Percentiles rank a stretch among this genome's conserved stretches.
phyloP scores from a whole-genome alignment of 2,329 filamentous ascomycete species.

The Xylaria sp. region DNA sequence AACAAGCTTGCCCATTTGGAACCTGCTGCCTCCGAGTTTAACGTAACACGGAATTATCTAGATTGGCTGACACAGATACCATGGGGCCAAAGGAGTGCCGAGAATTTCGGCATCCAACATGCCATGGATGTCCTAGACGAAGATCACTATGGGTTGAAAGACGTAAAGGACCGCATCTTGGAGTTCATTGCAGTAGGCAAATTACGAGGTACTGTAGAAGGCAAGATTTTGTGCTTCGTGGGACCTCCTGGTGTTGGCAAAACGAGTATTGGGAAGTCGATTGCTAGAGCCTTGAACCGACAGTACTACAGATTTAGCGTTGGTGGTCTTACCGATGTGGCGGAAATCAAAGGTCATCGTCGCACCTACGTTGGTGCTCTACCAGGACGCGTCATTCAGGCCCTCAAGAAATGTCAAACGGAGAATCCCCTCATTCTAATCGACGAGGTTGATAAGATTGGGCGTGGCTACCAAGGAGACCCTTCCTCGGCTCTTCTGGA shows the following conservation, averaged over 20 bases:
- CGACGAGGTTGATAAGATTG: constrained; percentile 98
- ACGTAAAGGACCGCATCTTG: constrained; percentile 97
- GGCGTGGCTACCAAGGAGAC: constrained; percentile 94
- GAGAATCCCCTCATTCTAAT: constrained; percentile 97
- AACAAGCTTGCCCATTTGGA: constrained; percentile 97
- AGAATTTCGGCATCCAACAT: constrained; percentile 96
- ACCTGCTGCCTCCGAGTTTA: constrained; percentile 96
- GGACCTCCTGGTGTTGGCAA: constrained; percentile 97
- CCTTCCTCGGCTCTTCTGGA: constrained; percentile 94
- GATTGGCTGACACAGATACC: constrained; percentile 99
- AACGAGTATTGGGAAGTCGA: constrained; percentile 98
- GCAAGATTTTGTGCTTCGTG: constrained; percentile 98
- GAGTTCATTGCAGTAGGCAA: constrained; percentile 99
- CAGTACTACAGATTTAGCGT: constrained; percentile 99
- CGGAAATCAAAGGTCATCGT: constrained; percentile 97
- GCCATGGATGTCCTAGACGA: constrained; percentile 92
- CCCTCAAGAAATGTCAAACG: constrained; percentile 98
- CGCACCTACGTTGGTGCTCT: constrained; percentile 96
- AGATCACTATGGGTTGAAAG: constrained; percentile 95
- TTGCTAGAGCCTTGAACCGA: constrained; percentile 91
- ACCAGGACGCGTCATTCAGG: constrained; percentile 96
- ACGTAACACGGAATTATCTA: constrained; percentile 96
- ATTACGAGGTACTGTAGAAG: constrained; percentile 94
- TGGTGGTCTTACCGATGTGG: constrained; percentile 94
- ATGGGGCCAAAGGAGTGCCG: constrained; percentile 93